phyloP scores from a whole-genome alignment of 163 green algal genomes.

The Scenedesmus sp. region DNA sequence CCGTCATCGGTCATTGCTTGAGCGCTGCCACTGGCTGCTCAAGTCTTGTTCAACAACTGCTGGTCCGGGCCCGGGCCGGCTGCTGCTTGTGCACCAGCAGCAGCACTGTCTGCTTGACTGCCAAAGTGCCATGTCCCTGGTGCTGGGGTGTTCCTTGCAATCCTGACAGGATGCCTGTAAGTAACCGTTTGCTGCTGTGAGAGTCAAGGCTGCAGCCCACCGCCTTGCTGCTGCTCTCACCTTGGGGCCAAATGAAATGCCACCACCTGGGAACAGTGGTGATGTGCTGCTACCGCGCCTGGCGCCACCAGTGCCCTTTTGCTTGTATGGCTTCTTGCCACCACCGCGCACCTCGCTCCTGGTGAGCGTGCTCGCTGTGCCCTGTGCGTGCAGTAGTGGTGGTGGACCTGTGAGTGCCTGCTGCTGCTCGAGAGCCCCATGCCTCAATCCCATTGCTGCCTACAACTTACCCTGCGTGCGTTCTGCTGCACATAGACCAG shows the following conservation, averaged over 20 bases:
- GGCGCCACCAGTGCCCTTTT: conserved; percentile 98
- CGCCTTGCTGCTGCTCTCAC: conserved; percentile 49
- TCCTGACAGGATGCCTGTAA: neutral
- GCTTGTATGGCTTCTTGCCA: conserved; percentile 97
- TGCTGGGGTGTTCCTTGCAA: neutral
- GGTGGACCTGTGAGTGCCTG: neutral
- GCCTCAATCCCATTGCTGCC: conserved; percentile 29
- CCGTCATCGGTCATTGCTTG: too few relatives aligned
- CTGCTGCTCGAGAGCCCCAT: neutral
- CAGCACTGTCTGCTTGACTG: neutral
- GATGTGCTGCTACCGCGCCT: conserved; percentile 86
- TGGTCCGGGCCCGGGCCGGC: too few relatives aligned
- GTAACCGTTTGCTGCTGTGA: neutral
- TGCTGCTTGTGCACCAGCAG: neutral
- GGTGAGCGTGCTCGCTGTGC: conserved; percentile 95
- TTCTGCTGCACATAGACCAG: conserved; percentile 90
- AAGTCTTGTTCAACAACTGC: too few relatives aligned
- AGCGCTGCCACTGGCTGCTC: too few relatives aligned
- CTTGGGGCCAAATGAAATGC: conserved; percentile 95
- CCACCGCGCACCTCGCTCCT: conserved; percentile 96
- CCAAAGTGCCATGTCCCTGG: neutral
- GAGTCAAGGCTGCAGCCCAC: neutral
- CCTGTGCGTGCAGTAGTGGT: conserved; percentile 69
- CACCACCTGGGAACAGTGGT: conserved; percentile 93
- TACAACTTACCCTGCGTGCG: conserved; percentile 75